Conservation (phyloP, 768 basidiomycete genomes). For the Lactarius tabidus region DNA sequence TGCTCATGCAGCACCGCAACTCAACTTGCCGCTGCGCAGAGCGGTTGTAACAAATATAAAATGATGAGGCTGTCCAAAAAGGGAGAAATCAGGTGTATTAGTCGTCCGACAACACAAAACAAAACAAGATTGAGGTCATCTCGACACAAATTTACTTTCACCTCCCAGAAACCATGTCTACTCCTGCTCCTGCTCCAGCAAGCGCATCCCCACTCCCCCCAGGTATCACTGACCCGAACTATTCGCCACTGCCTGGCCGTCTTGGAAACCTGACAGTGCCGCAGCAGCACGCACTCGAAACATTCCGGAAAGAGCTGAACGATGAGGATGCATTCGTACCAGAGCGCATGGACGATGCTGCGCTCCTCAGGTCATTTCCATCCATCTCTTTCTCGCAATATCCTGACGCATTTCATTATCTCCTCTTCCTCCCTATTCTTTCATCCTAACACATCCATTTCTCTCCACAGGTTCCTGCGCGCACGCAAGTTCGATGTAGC, state of each 20-base stretch:
- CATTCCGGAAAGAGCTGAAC: slow-evolving; percentile 60
- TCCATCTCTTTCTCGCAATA: not conserved
- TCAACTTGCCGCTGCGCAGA: slow-evolving; percentile 32
- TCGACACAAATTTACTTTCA: not conserved
- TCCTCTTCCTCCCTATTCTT: not conserved
- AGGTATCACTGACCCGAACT: slow-evolving; percentile 60
- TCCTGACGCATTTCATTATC: not conserved
- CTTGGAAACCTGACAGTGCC: slow-evolving; percentile 68
- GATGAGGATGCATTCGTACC: slow-evolving; percentile 57
- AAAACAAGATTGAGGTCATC: too few species aligned
- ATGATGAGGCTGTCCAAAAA: not conserved
- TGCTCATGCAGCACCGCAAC: slow-evolving; percentile 28
- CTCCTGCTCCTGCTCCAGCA: slow-evolving; percentile 32
- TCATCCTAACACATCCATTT: not conserved
- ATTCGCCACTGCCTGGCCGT: slow-evolving; percentile 64
- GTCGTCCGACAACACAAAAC: not conserved
- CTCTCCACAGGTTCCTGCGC: slow-evolving; percentile 69
- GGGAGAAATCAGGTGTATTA: not conserved
- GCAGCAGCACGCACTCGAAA: slow-evolving; percentile 64
- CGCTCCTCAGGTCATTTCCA: slow-evolving; percentile 51
- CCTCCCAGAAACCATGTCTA: not conserved
- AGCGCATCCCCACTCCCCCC: slow-evolving; percentile 53
- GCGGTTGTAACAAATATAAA: slow-evolving; percentile 16
- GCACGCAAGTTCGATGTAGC: slow-evolving; percentile 88
- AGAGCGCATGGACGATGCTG: slow-evolving; percentile 66